Conservation (phyloP, 768 basidiomycete species). For the Lentinula detonsa region DNA sequence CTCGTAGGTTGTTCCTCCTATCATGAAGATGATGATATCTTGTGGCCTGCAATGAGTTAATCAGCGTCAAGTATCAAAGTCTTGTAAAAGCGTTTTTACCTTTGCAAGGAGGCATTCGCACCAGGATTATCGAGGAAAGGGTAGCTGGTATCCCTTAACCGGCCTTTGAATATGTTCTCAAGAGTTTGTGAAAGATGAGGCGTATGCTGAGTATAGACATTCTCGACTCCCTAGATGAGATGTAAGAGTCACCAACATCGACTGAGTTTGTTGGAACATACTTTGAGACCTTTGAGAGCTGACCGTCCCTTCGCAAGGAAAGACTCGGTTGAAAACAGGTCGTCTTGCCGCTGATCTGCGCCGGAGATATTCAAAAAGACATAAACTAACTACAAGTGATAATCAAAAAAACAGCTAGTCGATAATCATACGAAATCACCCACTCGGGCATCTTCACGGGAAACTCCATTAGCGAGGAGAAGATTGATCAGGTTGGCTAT, state of each 20-base stretch:
- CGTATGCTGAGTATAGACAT: slow-evolving; percentile 96
- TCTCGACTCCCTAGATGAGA: slow-evolving; percentile 83
- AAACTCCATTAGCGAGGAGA: slow-evolving; percentile 68
- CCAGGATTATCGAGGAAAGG: slow-evolving; percentile 75
- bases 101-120: slow-evolving; percentile 63
- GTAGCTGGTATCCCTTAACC: slow-evolving; percentile 82
- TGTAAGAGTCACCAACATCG: not conserved
- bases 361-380: slow-evolving; percentile 90
- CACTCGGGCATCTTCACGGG: slow-evolving; percentile 71
- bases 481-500: slow-evolving; percentile 76
- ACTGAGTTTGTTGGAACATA: slow-evolving; percentile 20
- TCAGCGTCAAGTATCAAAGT: not conserved
- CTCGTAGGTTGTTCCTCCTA: slow-evolving; percentile 95
- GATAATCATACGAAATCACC: slow-evolving; percentile 11
- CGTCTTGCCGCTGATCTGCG: slow-evolving; percentile 94
- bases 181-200: slow-evolving; percentile 92
- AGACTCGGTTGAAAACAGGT: slow-evolving; percentile 93
- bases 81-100: slow-evolving; percentile 32
- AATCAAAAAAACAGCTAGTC: slow-evolving; percentile 9
- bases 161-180: slow-evolving; percentile 82
- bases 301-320: slow-evolving; percentile 91
- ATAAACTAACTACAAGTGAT: slow-evolving; percentile 70
- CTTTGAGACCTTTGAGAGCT: slow-evolving; percentile 93
- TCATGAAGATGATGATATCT: slow-evolving; percentile 94
- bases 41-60: slow-evolving; percentile 57